Evolutionary conservation across 148 eudicot species (phyloP), one percentile per base, ranked within the genome.

Genomic region (Camellia lanceoleosa): DNA sequence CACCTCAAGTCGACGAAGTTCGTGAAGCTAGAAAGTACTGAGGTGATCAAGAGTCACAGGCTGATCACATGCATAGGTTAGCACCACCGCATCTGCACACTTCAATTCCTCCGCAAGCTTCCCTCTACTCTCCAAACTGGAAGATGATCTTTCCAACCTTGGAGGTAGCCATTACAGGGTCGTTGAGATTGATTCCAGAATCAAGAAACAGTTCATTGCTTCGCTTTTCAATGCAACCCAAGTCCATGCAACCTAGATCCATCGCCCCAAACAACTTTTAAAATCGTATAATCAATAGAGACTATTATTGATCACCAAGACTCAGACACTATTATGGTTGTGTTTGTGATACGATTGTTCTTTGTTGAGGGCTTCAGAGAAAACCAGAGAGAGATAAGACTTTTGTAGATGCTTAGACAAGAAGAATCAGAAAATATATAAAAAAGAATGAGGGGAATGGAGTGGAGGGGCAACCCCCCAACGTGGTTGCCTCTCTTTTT

Each of bases 201-300:
- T 78, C 83, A 23, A 38, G 20, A 77, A 78, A 78, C 5, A 65
- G 16, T 30, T 84, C 84, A 7, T 68, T 66, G 54, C 54, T 80
- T 49, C 71, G 70, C 70, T 86, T 86, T 75, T 89, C 92, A 82
- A 90, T 73, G 64, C 96, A 92, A 52, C 96, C 94, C 86, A 89
- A 77, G 80, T 92, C 95, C 71, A 93, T 78, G 59, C 94, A 92
- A 8, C 91, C 92, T 15, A 92, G 82, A 90, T 94, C 94, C 96
- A 94, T 93, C 16, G 58, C 60, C 51, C 23, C 10, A 61, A 44
- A 65, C 38, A 10, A 14, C 13, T 43, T n/a, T 47, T 47, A 4
- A 20, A 11, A 58, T 63, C 61, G 16, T 14, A 19, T 12, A 51
- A 55, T 30, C 30, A 38, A 54, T 62, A 19, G 73, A 3, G 73